phyloP scores from a whole-genome alignment of 768 basidiomycete species.

The Mycena albidolilacea region DNA sequence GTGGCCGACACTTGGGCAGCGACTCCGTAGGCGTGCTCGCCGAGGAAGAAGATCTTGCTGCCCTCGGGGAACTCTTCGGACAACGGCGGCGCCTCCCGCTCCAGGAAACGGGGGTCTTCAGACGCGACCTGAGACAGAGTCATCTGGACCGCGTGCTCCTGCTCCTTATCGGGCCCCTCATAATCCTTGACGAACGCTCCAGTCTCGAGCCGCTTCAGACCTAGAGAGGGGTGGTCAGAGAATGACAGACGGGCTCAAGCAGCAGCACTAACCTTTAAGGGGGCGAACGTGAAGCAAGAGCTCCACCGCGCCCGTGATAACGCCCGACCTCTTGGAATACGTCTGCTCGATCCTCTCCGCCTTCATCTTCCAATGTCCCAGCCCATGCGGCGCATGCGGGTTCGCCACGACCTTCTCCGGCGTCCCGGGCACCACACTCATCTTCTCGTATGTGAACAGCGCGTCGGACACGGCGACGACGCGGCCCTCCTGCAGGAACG shows the following conservation, averaged over 20 bases:
- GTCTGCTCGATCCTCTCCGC: constrained; percentile 85
- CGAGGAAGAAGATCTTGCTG: constrained; percentile 95
- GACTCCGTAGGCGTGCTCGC: constrained; percentile 95
- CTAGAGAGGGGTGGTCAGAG: constrained; percentile 53
- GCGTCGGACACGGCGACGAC: constrained; percentile 91
- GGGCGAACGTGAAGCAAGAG: constrained; percentile 91
- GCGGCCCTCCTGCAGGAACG: constrained; percentile 93
- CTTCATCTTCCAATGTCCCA: constrained; percentile 85
- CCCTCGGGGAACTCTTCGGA: constrained; percentile 92
- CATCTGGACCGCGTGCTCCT: constrained; percentile 91
- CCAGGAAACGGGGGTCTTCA: constrained; percentile 91
- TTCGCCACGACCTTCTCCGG: constrained; percentile 73
- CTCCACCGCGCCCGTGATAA: constrained; percentile 86
- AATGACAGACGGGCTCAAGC: background rate
- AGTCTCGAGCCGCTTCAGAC: constrained; percentile 89
- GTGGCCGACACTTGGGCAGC: constrained; percentile 91
- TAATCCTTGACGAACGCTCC: constrained; percentile 98
- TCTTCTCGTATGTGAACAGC: constrained; percentile 88
- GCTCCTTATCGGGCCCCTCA: constrained; percentile 85
- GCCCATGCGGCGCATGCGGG: constrained; percentile 79
- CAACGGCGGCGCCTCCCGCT: constrained; percentile 85
- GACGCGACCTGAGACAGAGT: constrained; percentile 83
- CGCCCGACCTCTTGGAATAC: constrained; percentile 93
- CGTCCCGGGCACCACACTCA: constrained; percentile 64
- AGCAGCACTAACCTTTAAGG: constrained; percentile 77